These are phyloP conservation scores for Solanum piurae DNA, from an alignment of 257 asterid genomes.

Conservation along the genomic window DNA sequence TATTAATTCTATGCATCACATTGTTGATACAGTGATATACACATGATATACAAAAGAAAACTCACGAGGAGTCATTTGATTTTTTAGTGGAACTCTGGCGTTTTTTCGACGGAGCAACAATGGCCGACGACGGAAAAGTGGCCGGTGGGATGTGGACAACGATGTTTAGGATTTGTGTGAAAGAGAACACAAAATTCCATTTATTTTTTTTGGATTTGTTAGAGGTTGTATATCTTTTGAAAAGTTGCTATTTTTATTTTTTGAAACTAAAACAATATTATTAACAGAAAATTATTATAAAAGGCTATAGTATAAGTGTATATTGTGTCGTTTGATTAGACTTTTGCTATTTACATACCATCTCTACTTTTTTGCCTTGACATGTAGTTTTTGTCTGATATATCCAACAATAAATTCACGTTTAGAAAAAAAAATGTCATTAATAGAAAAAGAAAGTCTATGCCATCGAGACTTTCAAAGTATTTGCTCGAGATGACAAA, in stretches of 20 bases:
- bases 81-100: background rate
- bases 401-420: too few species aligned
- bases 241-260: too few species aligned
- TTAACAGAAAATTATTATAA: background rate
- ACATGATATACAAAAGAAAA: background rate
- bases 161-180: background rate
- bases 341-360: background rate
- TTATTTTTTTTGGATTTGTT: too few species aligned
- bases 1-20: background rate
- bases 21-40: background rate
- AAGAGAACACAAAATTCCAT: background rate
- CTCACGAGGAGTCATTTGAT: background rate
- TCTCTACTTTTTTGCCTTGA: background rate
- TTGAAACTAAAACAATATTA: too few species aligned
- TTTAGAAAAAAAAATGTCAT: background rate
- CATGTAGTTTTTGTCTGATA: too few species aligned
- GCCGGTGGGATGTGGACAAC: background rate
- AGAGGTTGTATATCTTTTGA: background rate
- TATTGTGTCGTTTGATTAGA: too few species aligned
- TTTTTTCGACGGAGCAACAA: background rate
- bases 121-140: background rate
- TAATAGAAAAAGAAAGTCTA: background rate
- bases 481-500: too few species aligned
- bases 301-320: background rate
- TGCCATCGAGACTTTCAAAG: background rate